phyloP scores from a whole-genome alignment of 75 land plant species.

The Azolla pinnata region DNA sequence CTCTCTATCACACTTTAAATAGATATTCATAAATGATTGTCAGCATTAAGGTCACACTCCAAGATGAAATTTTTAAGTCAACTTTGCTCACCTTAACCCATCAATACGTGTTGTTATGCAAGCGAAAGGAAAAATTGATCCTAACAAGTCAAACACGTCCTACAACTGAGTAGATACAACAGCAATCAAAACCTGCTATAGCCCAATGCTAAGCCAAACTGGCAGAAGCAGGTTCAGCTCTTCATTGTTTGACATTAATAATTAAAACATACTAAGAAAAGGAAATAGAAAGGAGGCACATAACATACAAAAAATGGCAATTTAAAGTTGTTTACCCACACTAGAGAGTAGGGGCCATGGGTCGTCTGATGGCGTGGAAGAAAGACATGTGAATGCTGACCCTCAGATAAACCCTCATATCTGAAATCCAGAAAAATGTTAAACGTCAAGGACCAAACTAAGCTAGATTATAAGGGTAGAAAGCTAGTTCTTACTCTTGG shows the following conservation, averaged over 20 bases:
- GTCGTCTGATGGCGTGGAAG: not conserved
- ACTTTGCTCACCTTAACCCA: not conserved
- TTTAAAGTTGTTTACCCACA: conserved; percentile 3
- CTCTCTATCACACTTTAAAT: not conserved
- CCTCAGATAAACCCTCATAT: too few relatives aligned
- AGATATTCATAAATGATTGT: conserved; percentile 5
- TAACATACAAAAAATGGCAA: conserved; percentile 1
- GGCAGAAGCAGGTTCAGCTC: too few relatives aligned
- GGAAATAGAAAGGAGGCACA: not conserved
- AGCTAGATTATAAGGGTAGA: too few relatives aligned
- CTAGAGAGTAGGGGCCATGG: conserved; percentile 5
- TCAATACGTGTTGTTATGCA: not conserved
- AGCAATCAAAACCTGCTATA: not conserved
- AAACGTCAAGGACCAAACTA: not conserved
- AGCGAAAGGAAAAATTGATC: conserved; percentile 1
- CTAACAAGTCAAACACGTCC: too few relatives aligned
- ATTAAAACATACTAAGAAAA: not conserved
- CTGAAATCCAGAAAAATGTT: conserved; percentile 7
- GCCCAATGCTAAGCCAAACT: too few relatives aligned
- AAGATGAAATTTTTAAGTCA: not conserved
- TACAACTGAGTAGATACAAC: not conserved
- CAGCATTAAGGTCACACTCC: not conserved
- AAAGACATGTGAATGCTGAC: conserved; percentile 2
- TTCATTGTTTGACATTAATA: not conserved
- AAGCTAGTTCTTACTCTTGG: too few relatives aligned